A percentile compares a stretch with the other conserved stretches of the same genome.
These are phyloP conservation scores for Penicillium brasilianum DNA, from an alignment of 2,329 filamentous ascomycete species.

Conservation along the genomic window DNA sequence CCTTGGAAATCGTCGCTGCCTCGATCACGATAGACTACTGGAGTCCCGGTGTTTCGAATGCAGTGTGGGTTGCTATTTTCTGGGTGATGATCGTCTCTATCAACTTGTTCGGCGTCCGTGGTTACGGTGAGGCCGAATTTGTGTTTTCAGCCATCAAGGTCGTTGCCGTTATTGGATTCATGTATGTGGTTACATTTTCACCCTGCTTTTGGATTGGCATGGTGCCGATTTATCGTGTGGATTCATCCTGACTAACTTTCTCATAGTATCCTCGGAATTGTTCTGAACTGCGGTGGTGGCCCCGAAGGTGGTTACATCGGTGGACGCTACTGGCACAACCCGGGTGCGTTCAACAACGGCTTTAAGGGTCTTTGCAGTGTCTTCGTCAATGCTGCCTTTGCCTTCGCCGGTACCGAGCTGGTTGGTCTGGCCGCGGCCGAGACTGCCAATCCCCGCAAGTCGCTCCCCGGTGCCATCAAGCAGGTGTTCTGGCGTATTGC, in stretches of 20 bases:
- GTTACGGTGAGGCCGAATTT: conserved; percentile 89
- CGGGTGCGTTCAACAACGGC: conserved; percentile 74
- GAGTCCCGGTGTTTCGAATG: conserved; percentile 67
- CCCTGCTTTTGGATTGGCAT: not conserved
- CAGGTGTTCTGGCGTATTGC: conserved; percentile 95
- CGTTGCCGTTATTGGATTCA: conserved; percentile 83
- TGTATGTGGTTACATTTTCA: conserved; percentile 60
- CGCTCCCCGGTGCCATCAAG: conserved; percentile 83
- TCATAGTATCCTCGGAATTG: conserved; percentile 76
- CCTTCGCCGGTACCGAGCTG: conserved; percentile 67
- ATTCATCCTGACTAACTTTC: conserved; percentile 22
- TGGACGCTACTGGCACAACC: conserved; percentile 73
- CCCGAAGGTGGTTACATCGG: conserved; percentile 78
- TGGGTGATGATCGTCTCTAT: conserved; percentile 75
- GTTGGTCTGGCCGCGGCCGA: conserved; percentile 66
- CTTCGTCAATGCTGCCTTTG: conserved; percentile 67
- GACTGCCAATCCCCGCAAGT: conserved; percentile 65
- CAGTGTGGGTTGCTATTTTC: conserved; percentile 84
- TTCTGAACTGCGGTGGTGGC: conserved; percentile 82
- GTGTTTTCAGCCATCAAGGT: conserved; percentile 87
- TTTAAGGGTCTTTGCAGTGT: conserved; percentile 69
- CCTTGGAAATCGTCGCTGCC: conserved; percentile 84
- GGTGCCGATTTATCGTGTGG: conserved; percentile 4
- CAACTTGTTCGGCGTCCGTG: conserved; percentile 86
- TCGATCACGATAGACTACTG: conserved; percentile 85